These are phyloP conservation scores for Cyberlindnera mississippiensis DNA, from an alignment of 805 yeast genomes.

Conservation along the genomic window DNA sequence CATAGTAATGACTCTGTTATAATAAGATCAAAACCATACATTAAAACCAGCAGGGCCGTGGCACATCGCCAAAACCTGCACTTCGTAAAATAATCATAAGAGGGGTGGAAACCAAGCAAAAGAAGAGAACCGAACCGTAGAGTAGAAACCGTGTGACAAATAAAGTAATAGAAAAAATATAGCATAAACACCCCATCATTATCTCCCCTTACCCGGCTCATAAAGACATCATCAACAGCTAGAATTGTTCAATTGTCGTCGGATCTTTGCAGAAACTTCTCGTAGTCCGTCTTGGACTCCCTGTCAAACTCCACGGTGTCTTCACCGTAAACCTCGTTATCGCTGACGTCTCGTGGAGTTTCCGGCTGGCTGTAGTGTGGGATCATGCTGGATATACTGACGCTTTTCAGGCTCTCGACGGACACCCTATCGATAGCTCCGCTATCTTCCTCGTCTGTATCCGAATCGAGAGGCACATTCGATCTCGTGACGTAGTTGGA, in stretches of 20 bases:
- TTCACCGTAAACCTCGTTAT: slow-evolving; percentile 13
- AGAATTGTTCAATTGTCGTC: slow-evolving; percentile 2
- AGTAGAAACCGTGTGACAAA: no score
- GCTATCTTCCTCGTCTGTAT: slow-evolving; percentile 4
- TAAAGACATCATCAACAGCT: not conserved
- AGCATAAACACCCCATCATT: no score
- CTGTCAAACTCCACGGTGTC: slow-evolving; percentile 18
- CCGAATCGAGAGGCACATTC: slow-evolving; percentile 1
- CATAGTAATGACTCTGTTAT: no score
- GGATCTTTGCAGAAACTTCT: slow-evolving; percentile 18
- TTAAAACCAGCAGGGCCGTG: no score
- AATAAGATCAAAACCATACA: no score
- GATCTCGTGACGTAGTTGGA: slow-evolving; percentile 19
- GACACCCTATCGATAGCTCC: slow-evolving; percentile 17
- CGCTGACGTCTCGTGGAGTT: slow-evolving; percentile 10
- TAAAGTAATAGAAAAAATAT: no score
- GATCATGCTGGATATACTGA: slow-evolving; percentile 27
- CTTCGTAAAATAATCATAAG: no score
- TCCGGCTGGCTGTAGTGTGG: slow-evolving; percentile 24
- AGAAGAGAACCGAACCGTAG: no score
- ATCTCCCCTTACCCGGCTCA: not conserved
- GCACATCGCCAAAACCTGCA: no score
- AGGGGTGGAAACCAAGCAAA: no score
- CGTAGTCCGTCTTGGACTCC: slow-evolving; percentile 22
- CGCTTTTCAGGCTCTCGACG: slow-evolving; percentile 21